phyloP scores from a whole-genome alignment of 2,329 filamentous ascomycete species.

The Venturia asperata region DNA sequence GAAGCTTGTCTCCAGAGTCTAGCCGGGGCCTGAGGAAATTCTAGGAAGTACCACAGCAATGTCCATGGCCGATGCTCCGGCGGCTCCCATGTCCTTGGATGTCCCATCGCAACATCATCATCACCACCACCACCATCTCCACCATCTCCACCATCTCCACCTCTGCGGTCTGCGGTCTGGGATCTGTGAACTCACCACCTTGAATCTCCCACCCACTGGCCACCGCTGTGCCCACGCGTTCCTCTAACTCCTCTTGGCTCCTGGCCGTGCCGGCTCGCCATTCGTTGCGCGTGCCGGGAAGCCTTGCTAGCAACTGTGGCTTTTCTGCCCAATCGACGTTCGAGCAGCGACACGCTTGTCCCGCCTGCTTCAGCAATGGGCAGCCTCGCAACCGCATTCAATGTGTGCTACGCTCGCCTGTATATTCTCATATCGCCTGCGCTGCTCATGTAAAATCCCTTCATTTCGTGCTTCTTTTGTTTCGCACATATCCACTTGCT shows the following conservation, averaged over 20 bases:
- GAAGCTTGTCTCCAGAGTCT: not conserved
- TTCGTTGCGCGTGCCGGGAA: slow-evolving; percentile 4
- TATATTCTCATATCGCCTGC: not conserved
- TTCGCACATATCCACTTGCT: not conserved
- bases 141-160: too few relatives aligned
- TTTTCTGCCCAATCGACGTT: slow-evolving; percentile 8
- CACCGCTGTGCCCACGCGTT: not conserved
- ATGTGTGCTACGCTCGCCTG: not conserved
- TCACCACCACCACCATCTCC: not conserved
- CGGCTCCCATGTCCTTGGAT: not conserved
- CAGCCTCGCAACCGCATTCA: not conserved
- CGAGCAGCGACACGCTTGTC: slow-evolving; percentile 1
- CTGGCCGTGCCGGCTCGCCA: not conserved
- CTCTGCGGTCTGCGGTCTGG: too few relatives aligned
- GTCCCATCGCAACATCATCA: not conserved
- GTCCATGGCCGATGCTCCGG: not conserved
- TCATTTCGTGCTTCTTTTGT: not conserved
- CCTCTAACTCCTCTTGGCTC: not conserved
- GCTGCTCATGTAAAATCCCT: not conserved
- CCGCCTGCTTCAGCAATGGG: slow-evolving; percentile 10
- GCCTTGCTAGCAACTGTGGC: not conserved
- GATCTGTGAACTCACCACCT: too few relatives aligned
- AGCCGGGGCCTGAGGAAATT: not conserved
- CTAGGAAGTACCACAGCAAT: too few relatives aligned
- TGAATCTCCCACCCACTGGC: not conserved